These are phyloP conservation scores for Blumeria graminis DNA, from an alignment of 2,329 filamentous ascomycete species.

Conservation along the genomic window DNA sequence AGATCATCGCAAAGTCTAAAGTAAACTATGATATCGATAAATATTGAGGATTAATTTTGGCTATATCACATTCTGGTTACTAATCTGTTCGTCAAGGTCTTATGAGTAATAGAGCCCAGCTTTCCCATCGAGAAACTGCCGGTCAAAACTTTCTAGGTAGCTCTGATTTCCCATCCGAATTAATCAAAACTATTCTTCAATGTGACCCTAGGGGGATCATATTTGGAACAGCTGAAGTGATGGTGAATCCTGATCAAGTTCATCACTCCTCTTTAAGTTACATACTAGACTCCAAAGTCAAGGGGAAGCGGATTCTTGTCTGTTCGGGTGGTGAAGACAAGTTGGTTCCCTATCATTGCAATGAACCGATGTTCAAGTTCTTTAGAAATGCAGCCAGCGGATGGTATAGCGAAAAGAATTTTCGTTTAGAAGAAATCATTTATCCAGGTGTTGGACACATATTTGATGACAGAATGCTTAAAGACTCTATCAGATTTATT, in stretches of 20 bases:
- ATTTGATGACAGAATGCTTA: conserved; percentile 43
- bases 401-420: conserved; percentile 29
- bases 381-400: conserved; percentile 27
- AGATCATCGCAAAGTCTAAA: not conserved
- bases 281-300: conserved; percentile 25
- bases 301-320: conserved; percentile 38
- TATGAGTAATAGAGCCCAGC: conserved; percentile 53
- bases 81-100: conserved; percentile 18
- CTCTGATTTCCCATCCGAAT: conserved; percentile 45
- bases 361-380: conserved; percentile 34
- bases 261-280: conserved; percentile 22
- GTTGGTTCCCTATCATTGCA: conserved; percentile 42
- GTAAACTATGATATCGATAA: not conserved
- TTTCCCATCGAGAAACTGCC: conserved; percentile 37
- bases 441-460: conserved; percentile 45
- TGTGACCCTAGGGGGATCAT: conserved; percentile 57
- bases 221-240: conserved; percentile 26
- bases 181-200: conserved; percentile 36
- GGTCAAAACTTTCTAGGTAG: conserved; percentile 50
- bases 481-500: conserved; percentile 40
- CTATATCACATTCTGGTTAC: not conserved
- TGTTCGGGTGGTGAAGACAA: conserved; percentile 44
- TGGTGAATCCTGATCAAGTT: conserved; percentile 10
- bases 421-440: conserved; percentile 38
- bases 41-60: not conserved